Conservation (phyloP, 148 eudicot species). For the Rhododendron ovatum region DNA sequence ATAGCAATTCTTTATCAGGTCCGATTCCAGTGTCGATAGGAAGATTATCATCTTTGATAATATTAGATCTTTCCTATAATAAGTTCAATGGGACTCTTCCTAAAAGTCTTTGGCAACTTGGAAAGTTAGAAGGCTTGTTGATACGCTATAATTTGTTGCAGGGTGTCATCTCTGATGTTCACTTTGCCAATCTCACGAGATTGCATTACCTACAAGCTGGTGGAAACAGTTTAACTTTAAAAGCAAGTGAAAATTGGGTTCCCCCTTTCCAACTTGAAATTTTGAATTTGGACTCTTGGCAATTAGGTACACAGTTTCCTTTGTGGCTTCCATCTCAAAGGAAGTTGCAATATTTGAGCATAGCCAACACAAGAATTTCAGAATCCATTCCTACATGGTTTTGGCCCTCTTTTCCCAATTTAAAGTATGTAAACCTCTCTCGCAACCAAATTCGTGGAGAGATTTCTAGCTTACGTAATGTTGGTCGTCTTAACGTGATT, state of each 20-base stretch:
- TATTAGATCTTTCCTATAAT: neutral
- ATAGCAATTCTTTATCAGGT: neutral
- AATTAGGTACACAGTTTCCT: slow-evolving; percentile 11
- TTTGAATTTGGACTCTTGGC: neutral
- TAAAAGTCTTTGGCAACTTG: slow-evolving; percentile 18
- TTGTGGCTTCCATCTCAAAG: slow-evolving; percentile 2
- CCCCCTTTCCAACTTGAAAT: slow-evolving; percentile 5
- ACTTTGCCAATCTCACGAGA: slow-evolving; percentile 17
- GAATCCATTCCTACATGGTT: slow-evolving; percentile 6
- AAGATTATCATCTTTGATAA: neutral
- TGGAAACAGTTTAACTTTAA: slow-evolving; percentile 10
- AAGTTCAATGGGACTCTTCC: slow-evolving; percentile 12
- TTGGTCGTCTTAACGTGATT: too few relatives aligned
- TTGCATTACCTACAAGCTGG: neutral
- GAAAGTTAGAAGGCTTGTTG: neutral
- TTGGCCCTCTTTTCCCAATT: neutral
- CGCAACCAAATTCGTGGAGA: neutral
- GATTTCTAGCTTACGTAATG: neutral
- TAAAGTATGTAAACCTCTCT: neutral
- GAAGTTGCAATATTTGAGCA: neutral
- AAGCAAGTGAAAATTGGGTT: slow-evolving; percentile 6
- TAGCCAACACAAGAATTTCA: slow-evolving; percentile 7
- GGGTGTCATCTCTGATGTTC: slow-evolving; percentile 17
- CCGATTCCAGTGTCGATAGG: neutral
- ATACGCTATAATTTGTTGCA: neutral